Conservation (phyloP, 495 filamentous ascomycete species). For the Penicillium argentinense region DNA sequence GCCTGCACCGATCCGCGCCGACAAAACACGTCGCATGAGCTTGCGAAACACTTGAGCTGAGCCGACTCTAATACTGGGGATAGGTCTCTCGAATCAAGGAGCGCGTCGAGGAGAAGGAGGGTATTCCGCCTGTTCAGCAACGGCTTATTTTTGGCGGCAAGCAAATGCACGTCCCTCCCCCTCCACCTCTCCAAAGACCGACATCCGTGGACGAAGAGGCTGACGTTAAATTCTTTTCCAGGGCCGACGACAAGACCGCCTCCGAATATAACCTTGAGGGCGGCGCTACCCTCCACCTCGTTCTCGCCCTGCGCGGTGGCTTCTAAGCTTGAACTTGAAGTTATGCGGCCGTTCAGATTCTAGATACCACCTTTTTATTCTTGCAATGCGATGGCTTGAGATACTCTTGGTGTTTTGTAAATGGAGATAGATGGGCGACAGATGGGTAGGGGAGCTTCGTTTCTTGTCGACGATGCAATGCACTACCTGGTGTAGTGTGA, state of each 20-base stretch:
- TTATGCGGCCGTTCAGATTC: too few species aligned
- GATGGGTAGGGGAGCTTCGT: too few species aligned
- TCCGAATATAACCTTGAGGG: conserved; percentile 86
- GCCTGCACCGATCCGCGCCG: too few species aligned
- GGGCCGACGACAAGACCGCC: conserved; percentile 89
- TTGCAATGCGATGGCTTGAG: conserved; percentile 19
- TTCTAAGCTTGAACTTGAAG: too few species aligned
- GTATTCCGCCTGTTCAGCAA: conserved; percentile 96
- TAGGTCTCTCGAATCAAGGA: conserved; percentile 97
- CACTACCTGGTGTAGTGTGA: too few species aligned
- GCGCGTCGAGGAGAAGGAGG: conserved; percentile 97
- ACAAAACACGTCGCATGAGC: too few species aligned
- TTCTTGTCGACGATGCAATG: too few species aligned
- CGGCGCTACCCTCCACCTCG: conserved; percentile 90
- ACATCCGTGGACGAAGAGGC: neutral
- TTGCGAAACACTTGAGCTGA: conserved; percentile 1
- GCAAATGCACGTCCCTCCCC: conserved; percentile 73
- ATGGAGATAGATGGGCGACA: too few species aligned
- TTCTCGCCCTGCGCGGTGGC: conserved; percentile 85
- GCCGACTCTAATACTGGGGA: too few species aligned
- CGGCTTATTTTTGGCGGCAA: conserved; percentile 95
- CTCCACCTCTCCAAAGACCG: neutral
- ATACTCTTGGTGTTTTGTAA: too few species aligned
- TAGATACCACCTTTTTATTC: conserved; percentile 26
- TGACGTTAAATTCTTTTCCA: conserved; percentile 28